Conservation (phyloP, 202 grass and related monocot species). For the Elaeis oleifera region DNA sequence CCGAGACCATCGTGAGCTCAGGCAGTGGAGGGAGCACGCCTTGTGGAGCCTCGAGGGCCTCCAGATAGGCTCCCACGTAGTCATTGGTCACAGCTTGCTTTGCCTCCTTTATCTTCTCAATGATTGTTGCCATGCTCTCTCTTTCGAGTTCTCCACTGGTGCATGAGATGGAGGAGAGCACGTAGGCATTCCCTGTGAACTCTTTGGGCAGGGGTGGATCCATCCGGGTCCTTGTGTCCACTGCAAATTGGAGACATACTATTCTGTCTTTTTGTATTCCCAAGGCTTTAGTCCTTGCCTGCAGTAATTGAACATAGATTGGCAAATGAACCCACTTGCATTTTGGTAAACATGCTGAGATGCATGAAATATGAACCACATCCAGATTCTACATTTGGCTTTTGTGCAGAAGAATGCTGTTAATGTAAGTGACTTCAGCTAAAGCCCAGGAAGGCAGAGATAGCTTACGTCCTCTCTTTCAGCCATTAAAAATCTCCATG, state of each 20-base stretch:
- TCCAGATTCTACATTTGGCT: no score
- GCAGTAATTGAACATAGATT: neutral
- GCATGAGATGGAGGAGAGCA: slow-evolving; percentile 20
- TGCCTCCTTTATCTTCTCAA: slow-evolving; percentile 8
- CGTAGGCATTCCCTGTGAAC: slow-evolving; percentile 20
- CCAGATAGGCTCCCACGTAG: slow-evolving; percentile 11
- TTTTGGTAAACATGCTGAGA: neutral
- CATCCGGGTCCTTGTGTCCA: slow-evolving; percentile 12
- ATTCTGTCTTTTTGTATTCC: slow-evolving; percentile 10
- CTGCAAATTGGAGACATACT: slow-evolving; percentile 21
- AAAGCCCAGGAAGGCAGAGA: no score
- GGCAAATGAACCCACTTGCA: neutral
- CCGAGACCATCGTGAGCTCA: slow-evolving; percentile 26
- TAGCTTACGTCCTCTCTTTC: no score
- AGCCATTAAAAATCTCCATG: no score
- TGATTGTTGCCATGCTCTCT: neutral
- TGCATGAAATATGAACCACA: no score
- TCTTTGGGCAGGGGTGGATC: slow-evolving; percentile 5
- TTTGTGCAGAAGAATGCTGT: no score
- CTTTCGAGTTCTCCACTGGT: slow-evolving; percentile 10
- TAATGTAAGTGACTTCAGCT: no score
- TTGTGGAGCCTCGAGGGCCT: slow-evolving; percentile 11
- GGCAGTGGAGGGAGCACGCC: slow-evolving; percentile 7
- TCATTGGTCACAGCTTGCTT: slow-evolving; percentile 6
- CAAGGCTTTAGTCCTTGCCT: slow-evolving; percentile 20